These are phyloP conservation scores for Mycosarcoma maydis DNA, from an alignment of 1,284 basidiomycete species.

Conservation along the genomic window DNA sequence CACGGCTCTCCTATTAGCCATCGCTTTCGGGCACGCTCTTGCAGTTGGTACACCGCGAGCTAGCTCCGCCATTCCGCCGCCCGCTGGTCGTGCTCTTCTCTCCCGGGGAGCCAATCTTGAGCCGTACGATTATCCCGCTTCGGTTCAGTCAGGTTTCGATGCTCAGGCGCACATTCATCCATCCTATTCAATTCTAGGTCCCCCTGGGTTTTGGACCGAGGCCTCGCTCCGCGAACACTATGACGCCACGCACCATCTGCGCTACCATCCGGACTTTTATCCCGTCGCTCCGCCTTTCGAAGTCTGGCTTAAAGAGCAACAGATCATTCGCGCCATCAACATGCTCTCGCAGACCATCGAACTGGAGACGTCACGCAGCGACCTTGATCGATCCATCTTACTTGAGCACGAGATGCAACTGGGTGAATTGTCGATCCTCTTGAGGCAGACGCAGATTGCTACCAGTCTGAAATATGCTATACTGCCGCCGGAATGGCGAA, in stretches of 20 bases:
- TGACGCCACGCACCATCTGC: background rate
- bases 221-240: conserved; percentile 15
- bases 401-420: conserved; percentile 13
- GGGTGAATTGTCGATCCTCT: conserved; percentile 5
- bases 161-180: background rate
- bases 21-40: background rate
- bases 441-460: conserved; percentile 10
- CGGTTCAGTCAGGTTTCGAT: background rate
- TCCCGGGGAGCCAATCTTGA: conserved; percentile 11
- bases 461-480: conserved; percentile 11
- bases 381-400: background rate
- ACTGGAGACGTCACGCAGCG: background rate
- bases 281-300: conserved; percentile 12
- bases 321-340: conserved; percentile 23
- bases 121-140: conserved; percentile 20
- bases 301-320: conserved; percentile 34
- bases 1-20: background rate
- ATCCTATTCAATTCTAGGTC: conserved; percentile 9
- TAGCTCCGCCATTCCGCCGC: background rate
- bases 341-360: background rate
- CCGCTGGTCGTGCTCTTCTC: conserved; percentile 26
- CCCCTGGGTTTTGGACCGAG: conserved; percentile 23
- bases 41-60: background rate
- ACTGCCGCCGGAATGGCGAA: background rate
- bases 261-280: conserved; percentile 16